phyloP scores from a whole-genome alignment of 2,329 filamentous ascomycete species.

The Claviceps sp. region DNA sequence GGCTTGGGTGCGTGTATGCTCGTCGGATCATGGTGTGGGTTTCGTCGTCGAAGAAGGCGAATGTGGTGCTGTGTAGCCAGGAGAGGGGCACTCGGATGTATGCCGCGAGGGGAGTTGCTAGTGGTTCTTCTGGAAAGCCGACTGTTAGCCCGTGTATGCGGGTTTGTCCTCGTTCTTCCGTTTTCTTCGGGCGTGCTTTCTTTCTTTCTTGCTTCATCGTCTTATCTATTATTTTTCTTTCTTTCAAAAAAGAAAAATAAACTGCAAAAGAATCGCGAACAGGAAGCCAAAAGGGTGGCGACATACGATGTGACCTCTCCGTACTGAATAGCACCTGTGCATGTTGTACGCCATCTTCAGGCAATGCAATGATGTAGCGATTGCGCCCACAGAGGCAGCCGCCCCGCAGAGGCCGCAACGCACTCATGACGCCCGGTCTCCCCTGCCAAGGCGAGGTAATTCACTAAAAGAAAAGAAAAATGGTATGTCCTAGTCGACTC shows the following conservation, averaged over 20 bases:
- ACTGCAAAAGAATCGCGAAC: no score
- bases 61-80: conserved; percentile 68
- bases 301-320: conserved; percentile 57
- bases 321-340: conserved; percentile 66
- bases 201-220: not conserved
- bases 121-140: conserved; percentile 39
- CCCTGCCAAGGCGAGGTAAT: no score
- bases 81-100: conserved; percentile 71
- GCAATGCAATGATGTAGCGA: conserved; percentile 62
- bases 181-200: not conserved
- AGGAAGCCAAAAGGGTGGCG: conserved; percentile 19
- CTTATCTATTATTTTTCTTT: not conserved
- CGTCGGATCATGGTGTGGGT: conserved; percentile 52
- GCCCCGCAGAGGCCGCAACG: conserved; percentile 48
- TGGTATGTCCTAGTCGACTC: no score
- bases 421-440: conserved; percentile 24
- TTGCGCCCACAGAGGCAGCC: conserved; percentile 80
- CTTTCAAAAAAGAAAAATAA: not conserved
- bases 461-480: no score
- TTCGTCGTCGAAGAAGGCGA: conserved; percentile 68
- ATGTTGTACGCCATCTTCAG: conserved; percentile 38
- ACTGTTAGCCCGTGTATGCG: not conserved
- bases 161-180: not conserved
- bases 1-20: conserved; percentile 47
- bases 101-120: conserved; percentile 61